Base-by-base conservation (phyloP, 305 asterid genomes). In the Solanum chacoense region DNA sequence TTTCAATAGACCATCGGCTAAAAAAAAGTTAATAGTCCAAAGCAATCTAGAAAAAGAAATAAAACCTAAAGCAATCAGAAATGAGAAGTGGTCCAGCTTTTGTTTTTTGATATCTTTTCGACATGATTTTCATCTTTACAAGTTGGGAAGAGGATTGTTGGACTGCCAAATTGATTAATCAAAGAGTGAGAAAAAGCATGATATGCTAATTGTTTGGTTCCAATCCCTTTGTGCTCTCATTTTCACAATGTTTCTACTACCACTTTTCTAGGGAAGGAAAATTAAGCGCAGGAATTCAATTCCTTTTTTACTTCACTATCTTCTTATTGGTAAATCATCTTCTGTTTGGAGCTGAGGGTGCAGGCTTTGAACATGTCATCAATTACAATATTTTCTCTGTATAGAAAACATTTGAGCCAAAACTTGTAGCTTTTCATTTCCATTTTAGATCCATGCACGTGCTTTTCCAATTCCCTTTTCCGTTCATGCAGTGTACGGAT, bases 1-100 rank as follows among this genome's bases (percentile, higher is more conserved):
- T 50, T 45, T 50, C 8, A 3, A 65, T 65, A 65, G 14, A 65
- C 0, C 2, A 3, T 65, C 1, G 72, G 5, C 72, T 65, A 5
- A n/a, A 65, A n/a, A 65, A 65, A 22, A 22, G 18, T n/a, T 1
- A n/a, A 65, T 65, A 65, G 73, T 65, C 14, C 73, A 65, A 65
- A 9, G 28, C 29, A 65, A 0, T 65, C 0, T 0, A 65, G 3
- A 65, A n/a, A 65, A n/a, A n/a, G 7, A 65, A n/a, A 4, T 11
- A 32, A 32, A 74, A 32, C 3, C 28, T 1, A 83, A 34, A 80
- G 40, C 11, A 83, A 45, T 16, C 28, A 45, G 28, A 73, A 74
- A 90, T 59, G 89, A 89, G 77, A 80, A 88, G 91, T 89, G 94
- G 95, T 88, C 91, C 93, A 91, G 36, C 55, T 40, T 42, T 5